Evolutionary conservation across 164 flowering plant species (phyloP), one percentile per base, ranked within the genome.

Genomic region (Stephania japonica): DNA sequence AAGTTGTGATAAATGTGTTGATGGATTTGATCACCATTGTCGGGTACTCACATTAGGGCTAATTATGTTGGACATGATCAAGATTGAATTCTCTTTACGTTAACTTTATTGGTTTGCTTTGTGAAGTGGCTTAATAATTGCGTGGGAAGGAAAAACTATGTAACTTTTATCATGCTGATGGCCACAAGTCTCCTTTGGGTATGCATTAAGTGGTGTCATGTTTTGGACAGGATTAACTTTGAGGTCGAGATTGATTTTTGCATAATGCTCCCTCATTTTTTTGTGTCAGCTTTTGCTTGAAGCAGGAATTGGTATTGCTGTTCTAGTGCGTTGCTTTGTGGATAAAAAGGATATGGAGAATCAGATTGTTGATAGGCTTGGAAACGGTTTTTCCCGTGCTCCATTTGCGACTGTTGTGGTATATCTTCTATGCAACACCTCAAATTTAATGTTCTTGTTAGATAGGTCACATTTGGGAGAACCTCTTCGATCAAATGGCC

Each of bases 1-100:
- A 88, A 88, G 98, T 79, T 96, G 99, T 82, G 97, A 96, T 78
- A 95, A 95, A 82, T 95, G 99, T 82, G 98, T 95, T 25, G 98
- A 95, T 85, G 97, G 90, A 67, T 96, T 96, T 83, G 99, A 96
- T 84, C 99, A 96, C 72, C 99, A 96, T 66, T 96, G 99, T 71
- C 91, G 97, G 93, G 98, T 95, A 87, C 56, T 26, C 42, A 43
- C 7, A 43, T 53, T 5, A 47, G 38, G 53, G 72, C 72, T 27
- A 19, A 61, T 19, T 26, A 62, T 14, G 32, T 62, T 18, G 14
- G 42, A 59, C 32, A 56, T 19, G 23, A 11, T 68, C 68, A 50
- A 32, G 19, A 61, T 24, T 72, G 68, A 47, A 42, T 65, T n/a
- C 32, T 63, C 11, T 61, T 21, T 24, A 24, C 64, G 42, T 71